phyloP scores from a whole-genome alignment of 139 green algal genomes.

The Mesotaenium endlicherianum region DNA sequence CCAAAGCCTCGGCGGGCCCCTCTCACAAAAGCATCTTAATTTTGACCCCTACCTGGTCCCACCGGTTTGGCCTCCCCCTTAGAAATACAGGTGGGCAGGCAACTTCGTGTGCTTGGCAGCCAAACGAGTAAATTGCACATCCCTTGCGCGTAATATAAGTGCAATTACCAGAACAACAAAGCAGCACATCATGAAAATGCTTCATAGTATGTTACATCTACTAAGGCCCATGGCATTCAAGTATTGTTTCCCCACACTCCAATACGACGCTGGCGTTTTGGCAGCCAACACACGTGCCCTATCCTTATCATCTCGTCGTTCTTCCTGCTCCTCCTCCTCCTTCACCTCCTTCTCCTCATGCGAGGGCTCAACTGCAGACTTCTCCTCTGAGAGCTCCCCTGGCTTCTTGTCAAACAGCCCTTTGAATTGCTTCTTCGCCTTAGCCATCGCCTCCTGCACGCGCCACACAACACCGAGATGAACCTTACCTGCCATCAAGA shows the following conservation, averaged over 20 bases:
- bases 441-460: not conserved
- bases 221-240: not conserved
- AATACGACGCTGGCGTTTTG: not conserved
- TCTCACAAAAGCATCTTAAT: too few relatives aligned
- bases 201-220: not conserved
- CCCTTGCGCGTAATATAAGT: too few relatives aligned
- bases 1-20: too few relatives aligned
- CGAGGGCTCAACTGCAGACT: not conserved
- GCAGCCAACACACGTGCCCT: not conserved
- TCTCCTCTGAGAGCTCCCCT: not conserved
- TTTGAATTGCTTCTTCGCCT: conserved; percentile 20
- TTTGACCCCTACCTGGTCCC: too few relatives aligned
- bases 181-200: too few relatives aligned
- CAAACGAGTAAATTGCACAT: too few relatives aligned
- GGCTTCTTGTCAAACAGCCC: conserved; percentile 8
- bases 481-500: not conserved
- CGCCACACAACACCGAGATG: not conserved
- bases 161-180: too few relatives aligned
- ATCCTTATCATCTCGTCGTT: not conserved
- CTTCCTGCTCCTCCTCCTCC: not conserved
- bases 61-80: too few relatives aligned
- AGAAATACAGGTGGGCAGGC: too few relatives aligned
- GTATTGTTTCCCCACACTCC: not conserved
- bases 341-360: not conserved
- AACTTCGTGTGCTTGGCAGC: too few relatives aligned